Base-by-base conservation (phyloP, 2,329 filamentous ascomycete genomes). In the Epicoccum sorghinum region DNA sequence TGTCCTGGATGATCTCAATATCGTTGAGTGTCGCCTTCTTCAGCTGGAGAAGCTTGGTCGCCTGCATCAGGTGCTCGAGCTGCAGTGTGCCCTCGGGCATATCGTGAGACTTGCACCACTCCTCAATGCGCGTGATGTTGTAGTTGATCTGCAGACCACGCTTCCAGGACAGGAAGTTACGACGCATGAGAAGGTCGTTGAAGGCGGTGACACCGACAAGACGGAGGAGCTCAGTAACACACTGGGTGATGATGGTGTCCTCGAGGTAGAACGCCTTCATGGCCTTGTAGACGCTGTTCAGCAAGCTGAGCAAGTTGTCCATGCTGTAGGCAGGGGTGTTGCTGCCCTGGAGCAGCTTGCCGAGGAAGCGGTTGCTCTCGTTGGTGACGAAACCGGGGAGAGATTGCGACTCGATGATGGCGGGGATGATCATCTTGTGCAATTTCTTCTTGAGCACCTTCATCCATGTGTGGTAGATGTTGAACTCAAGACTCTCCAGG, bases 391-490 rank as follows among this genome's bases (percentile, higher is more conserved):
- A 99, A 65, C 95, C 95, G 46, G 95, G 95, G 58, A 99, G 86
- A 23, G 95, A 98, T 77, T 99, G 95, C 42, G 93, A 98, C 77
- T 99, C 95, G 70, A 99, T 99, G 75, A 99, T 99, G 51, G 95
- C 95, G 1, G 95, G 95, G 47, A 99, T 96, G 70, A 99, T 96
- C 95, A 99, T 99, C 85, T 98, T 98, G 70, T 96, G 91, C 60
- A 99, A 84, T 80, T 96, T 96, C 86, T 97, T 97, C 85, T 99
- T 99, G 71, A 99, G 81, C 52, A 97, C 91, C 83, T 99, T 99
- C 95, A 99, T 99, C 95, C 95, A 99, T 24, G 95, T 99, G 79
- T 99, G 95, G 78, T 99, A 99, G 69, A 99, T 99, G 81, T 99
- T 99, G 82, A 99, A 99, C 79, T 99, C 95, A 60, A 99, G 83